phyloP scores from a whole-genome alignment of 805 yeast species.

The Groenewaldozyma salmanticensis region DNA sequence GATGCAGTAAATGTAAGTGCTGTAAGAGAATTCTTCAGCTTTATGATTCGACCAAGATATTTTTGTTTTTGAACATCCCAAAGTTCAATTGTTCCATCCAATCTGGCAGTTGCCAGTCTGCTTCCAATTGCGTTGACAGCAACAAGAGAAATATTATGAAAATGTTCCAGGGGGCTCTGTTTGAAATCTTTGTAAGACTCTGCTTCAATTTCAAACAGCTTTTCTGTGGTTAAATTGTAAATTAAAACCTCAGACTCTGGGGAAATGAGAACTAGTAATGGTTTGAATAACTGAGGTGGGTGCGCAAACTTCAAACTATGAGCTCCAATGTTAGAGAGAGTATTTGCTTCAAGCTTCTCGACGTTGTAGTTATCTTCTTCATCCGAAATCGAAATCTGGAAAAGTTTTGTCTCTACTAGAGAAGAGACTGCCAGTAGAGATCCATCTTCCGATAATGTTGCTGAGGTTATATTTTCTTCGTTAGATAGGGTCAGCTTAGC shows the following conservation, averaged over 20 bases:
- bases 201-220: slow-evolving; percentile 7
- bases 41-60: slow-evolving; percentile 38
- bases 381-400: slow-evolving; percentile 39
- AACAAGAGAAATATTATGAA: slow-evolving; percentile 43
- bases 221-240: slow-evolving; percentile 12
- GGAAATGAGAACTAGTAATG: slow-evolving; percentile 17
- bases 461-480: slow-evolving; percentile 70
- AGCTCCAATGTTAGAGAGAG: slow-evolving; percentile 12
- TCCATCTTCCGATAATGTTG: slow-evolving; percentile 57
- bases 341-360: slow-evolving; percentile 2
- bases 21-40: slow-evolving; percentile 50
- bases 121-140: slow-evolving; percentile 38
- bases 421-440: slow-evolving; percentile 64
- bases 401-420: slow-evolving; percentile 55
- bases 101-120: slow-evolving; percentile 48
- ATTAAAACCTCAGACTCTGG: slow-evolving; percentile 21
- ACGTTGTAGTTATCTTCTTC: slow-evolving; percentile 3
- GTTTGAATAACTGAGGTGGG: too few species aligned
- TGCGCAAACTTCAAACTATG: slow-evolving; percentile 11
- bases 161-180: slow-evolving; percentile 40
- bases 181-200: too few species aligned
- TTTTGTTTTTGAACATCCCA: slow-evolving; percentile 22
- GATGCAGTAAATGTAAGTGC: slow-evolving; percentile 46
- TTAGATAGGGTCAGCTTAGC: slow-evolving; percentile 57
- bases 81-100: slow-evolving; percentile 56